A percentile compares a stretch with the other conserved stretches of the same genome.
phyloP scores from a whole-genome alignment of 345 rosid genomes.

The Gynandropsis gynandra region DNA sequence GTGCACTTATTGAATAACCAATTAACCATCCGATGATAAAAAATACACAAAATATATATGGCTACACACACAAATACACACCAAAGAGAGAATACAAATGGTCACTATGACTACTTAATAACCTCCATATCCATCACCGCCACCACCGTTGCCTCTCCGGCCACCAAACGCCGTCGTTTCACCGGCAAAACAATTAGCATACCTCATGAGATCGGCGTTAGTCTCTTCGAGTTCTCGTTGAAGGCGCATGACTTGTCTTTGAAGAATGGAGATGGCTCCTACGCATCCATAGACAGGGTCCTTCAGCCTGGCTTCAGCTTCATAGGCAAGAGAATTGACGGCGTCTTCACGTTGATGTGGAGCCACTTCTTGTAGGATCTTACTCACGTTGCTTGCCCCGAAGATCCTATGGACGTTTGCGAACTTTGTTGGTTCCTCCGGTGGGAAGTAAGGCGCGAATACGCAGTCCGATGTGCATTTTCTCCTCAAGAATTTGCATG shows the following conservation, averaged over 20 bases:
- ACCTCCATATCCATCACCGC: too few relatives aligned
- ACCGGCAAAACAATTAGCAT: conserved; percentile 19
- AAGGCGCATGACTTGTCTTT: conserved; percentile 45
- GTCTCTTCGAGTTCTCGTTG: conserved; percentile 58
- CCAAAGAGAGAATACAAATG: conserved; percentile 2
- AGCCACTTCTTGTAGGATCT: conserved; percentile 49
- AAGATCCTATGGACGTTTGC: conserved; percentile 64
- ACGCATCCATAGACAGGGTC: conserved; percentile 71
- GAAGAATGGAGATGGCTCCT: conserved; percentile 61
- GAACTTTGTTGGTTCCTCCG: conserved; percentile 62
- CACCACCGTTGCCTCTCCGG: conserved; percentile 11
- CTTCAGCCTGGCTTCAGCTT: conserved; percentile 59
- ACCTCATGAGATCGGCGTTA: conserved; percentile 50
- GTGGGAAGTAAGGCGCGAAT: conserved; percentile 63
- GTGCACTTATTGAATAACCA: conserved; percentile 4
- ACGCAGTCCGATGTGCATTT: conserved; percentile 51
- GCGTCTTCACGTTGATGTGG: conserved; percentile 65
- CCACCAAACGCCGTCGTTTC: conserved; percentile 30
- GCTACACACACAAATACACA: conserved; percentile 9
- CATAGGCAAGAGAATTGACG: conserved; percentile 57
- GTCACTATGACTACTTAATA: conserved; percentile 5
- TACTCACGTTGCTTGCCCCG: conserved; percentile 66
- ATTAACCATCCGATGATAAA: conserved; percentile 6
- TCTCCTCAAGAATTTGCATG: conserved; percentile 62
- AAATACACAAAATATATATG: too few relatives aligned